Base-by-base conservation (phyloP, 176 grass and related monocot genomes). In the Oryza punctata region DNA sequence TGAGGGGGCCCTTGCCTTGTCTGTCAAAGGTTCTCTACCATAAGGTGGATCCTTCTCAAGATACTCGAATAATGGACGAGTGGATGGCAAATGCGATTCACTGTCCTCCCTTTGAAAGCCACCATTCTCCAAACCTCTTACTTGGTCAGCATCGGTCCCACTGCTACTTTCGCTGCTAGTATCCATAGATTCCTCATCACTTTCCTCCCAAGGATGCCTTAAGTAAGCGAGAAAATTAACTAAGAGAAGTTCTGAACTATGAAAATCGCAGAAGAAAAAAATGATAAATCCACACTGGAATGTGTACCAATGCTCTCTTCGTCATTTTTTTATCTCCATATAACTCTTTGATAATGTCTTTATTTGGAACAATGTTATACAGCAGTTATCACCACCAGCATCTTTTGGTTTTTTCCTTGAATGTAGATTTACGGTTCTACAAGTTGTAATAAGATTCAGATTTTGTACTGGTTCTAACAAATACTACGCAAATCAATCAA, bases 1-100 rank as follows among this genome's bases (percentile, higher is more conserved):
- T n/a, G 18, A 11, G 29, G 45, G 79, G 67, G 52, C 7, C 32
- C 92, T 82, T 94, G 63, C 95, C 92, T 97, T 97, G 76, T 97
- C 90, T 79, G 95, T 87, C 80, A 97, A 92, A 46, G 95, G 92
- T 84, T 94, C 90, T 93, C 92, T 89, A 76, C 84, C 87, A 92
- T 91, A 94, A 64, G 95, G 95, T 63, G 84, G 75, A 78, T 94
- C 90, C n/a, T 76, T 88, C 81, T 94, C 92, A 3, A 98, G 82
- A 82, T 94, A 97, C 82, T 98, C 86, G 1, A 91, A 98, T 81
- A 88, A 69, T 66, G 89, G 92, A 81, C 73, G 59, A 77, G 72
- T 77, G 13, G 72, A 77, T 33, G 84, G 88, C 40, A 66, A 81
- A 54, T 81, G 90, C 65, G 76, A 83, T 80, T 75, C 82, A 67